Percentiles rank a stretch among this genome's conserved stretches.
These are phyloP conservation scores for Pseudonectria foliicola DNA, from an alignment of 2,329 filamentous ascomycete species.

Conservation along the genomic window DNA sequence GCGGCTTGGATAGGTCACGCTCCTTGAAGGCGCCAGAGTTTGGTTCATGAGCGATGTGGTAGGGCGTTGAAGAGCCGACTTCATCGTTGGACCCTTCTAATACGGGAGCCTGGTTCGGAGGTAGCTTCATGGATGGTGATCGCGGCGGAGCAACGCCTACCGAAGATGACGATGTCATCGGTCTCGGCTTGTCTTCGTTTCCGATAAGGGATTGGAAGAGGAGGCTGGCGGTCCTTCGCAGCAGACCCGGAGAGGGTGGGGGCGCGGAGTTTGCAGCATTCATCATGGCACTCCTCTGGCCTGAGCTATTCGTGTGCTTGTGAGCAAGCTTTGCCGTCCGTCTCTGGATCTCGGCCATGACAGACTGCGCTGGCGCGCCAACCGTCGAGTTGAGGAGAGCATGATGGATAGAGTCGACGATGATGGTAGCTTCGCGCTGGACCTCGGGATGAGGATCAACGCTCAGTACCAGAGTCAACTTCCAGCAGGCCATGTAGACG, in stretches of 20 bases:
- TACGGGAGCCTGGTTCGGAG: conserved; percentile 35
- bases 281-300: conserved; percentile 36
- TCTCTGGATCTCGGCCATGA: conserved; percentile 67
- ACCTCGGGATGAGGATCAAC: conserved; percentile 94
- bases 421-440: conserved; percentile 72
- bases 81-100: conserved; percentile 72
- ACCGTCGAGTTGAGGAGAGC: conserved; percentile 71
- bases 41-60: conserved; percentile 70
- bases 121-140: conserved; percentile 30
- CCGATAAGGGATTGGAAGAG: conserved; percentile 53
- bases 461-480: conserved; percentile 81
- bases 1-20: conserved; percentile 50
- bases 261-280: conserved; percentile 34
- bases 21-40: conserved; percentile 68
- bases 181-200: conserved; percentile 36
- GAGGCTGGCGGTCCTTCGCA: conserved; percentile 58
- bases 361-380: conserved; percentile 58
- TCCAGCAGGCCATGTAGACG: conserved; percentile 90
- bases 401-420: conserved; percentile 80
- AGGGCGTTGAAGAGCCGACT: conserved; percentile 57
- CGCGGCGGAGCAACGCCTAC: conserved; percentile 13
- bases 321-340: conserved; percentile 41
- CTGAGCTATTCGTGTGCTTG: conserved; percentile 34
- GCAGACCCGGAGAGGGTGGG: conserved; percentile 47
- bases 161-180: conserved; percentile 24